A percentile compares a stretch with the other conserved stretches of the same genome.
phyloP scores from a whole-genome alignment of 2,329 filamentous ascomycete genomes.

The Colletotrichum zoysiae region DNA sequence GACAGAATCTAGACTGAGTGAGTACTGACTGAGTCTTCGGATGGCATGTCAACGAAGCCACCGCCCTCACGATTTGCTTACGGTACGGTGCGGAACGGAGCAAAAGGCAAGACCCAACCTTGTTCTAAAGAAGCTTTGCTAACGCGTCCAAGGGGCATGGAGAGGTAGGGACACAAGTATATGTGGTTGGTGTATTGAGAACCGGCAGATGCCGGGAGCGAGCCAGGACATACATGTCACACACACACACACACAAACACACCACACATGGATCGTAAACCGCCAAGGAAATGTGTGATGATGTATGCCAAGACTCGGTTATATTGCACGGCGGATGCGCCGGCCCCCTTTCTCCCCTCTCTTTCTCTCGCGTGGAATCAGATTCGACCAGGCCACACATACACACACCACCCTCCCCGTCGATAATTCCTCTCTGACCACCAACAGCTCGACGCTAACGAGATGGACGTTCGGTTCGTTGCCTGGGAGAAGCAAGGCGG shows the following conservation, averaged over 20 bases:
- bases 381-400: slow-evolving; percentile 2
- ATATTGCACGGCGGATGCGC: slow-evolving; percentile 23
- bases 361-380: slow-evolving; percentile 5
- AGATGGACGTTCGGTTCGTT: too few relatives aligned
- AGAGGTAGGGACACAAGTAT: too few relatives aligned
- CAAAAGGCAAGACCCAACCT: not conserved
- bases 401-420: not conserved
- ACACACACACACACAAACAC: too few relatives aligned
- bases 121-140: not conserved
- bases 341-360: slow-evolving; percentile 1
- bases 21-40: too few relatives aligned
- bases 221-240: too few relatives aligned
- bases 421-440: not conserved
- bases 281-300: not conserved
- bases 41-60: not conserved
- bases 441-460: not conserved
- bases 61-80: not conserved
- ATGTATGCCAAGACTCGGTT: slow-evolving; percentile 31
- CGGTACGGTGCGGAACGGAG: not conserved
- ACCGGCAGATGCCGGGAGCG: too few relatives aligned
- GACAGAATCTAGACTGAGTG: too few relatives aligned
- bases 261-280: too few relatives aligned
- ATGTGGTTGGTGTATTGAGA: not conserved
- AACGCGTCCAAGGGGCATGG: not conserved
- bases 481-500: not conserved